phyloP scores from a whole-genome alignment of 108 stramenopile species.

The Asterionellopsis glacialis region DNA sequence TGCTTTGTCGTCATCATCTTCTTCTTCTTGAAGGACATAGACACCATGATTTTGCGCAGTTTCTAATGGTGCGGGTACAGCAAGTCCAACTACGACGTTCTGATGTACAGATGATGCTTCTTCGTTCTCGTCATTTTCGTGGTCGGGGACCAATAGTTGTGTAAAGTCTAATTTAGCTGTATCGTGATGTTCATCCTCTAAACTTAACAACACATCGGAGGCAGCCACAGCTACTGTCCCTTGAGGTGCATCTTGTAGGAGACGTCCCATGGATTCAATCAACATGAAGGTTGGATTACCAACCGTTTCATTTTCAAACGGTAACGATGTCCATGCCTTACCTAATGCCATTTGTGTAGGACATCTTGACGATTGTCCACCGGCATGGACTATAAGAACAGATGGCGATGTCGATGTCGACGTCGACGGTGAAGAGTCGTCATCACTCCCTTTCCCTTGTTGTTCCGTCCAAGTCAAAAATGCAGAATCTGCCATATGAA shows the following conservation, averaged over 20 bases:
- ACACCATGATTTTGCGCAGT: slow-evolving; percentile 84
- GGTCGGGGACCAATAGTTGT: neutral
- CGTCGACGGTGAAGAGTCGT: neutral
- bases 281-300: slow-evolving; percentile 53
- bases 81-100: slow-evolving; percentile 53
- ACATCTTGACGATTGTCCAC: slow-evolving; percentile 77
- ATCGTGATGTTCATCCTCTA: slow-evolving; percentile 10
- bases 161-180: neutral
- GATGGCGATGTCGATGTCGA: slow-evolving; percentile 14
- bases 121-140: neutral
- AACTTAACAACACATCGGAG: slow-evolving; percentile 50
- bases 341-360: slow-evolving; percentile 76
- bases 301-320: slow-evolving; percentile 12
- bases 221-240: slow-evolving; percentile 68
- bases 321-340: slow-evolving; percentile 76
- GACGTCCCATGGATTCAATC: slow-evolving; percentile 26
- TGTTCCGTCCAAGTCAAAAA: neutral
- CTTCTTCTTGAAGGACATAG: slow-evolving; percentile 40
- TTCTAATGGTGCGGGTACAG: slow-evolving; percentile 61
- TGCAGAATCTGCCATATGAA: slow-evolving; percentile 32
- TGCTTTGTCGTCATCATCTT: neutral
- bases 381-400: slow-evolving; percentile 67
- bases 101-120: neutral
- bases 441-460: neutral
- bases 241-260: slow-evolving; percentile 38